phyloP scores from a whole-genome alignment of 805 yeast species.

The Starmerella geochares region DNA sequence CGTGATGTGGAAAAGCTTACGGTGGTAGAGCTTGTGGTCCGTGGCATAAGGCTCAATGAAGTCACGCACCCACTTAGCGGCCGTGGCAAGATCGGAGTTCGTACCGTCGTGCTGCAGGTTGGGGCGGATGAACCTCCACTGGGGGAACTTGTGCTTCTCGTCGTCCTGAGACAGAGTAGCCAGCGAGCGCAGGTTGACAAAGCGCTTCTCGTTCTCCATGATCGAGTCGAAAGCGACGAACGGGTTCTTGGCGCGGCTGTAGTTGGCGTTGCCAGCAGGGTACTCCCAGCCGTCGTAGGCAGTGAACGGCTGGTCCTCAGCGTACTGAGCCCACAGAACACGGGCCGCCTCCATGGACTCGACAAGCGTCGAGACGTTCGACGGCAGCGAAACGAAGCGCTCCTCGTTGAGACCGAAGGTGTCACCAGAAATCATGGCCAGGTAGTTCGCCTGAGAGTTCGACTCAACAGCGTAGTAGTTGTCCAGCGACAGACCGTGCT shows the following conservation, averaged over 20 bases:
- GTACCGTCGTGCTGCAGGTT: conserved; percentile 48
- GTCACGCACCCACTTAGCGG: conserved; percentile 39
- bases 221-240: conserved; percentile 38
- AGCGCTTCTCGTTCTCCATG: conserved; percentile 32
- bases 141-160: conserved; percentile 37
- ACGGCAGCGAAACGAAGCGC: conserved; percentile 38
- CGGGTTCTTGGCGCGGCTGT: conserved; percentile 47
- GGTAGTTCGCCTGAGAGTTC: conserved; percentile 47
- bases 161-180: conserved; percentile 38
- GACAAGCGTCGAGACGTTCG: conserved; percentile 40
- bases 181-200: conserved; percentile 40
- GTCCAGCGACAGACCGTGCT: conserved; percentile 38
- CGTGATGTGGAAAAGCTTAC: conserved; percentile 40
- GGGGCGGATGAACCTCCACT: conserved; percentile 46
- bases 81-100: conserved; percentile 38
- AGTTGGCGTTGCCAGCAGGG: conserved; percentile 36
- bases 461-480: conserved; percentile 46
- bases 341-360: conserved; percentile 40
- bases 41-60: conserved; percentile 37
- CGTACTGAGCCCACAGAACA: conserved; percentile 47
- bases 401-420: conserved; percentile 42
- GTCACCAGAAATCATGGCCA: conserved; percentile 44
- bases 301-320: conserved; percentile 45
- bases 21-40: conserved; percentile 38
- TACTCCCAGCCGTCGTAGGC: conserved; percentile 43